Evolutionary conservation across 805 yeast species (phyloP).

Genomic region (Ogataea nonfermentans): DNA sequence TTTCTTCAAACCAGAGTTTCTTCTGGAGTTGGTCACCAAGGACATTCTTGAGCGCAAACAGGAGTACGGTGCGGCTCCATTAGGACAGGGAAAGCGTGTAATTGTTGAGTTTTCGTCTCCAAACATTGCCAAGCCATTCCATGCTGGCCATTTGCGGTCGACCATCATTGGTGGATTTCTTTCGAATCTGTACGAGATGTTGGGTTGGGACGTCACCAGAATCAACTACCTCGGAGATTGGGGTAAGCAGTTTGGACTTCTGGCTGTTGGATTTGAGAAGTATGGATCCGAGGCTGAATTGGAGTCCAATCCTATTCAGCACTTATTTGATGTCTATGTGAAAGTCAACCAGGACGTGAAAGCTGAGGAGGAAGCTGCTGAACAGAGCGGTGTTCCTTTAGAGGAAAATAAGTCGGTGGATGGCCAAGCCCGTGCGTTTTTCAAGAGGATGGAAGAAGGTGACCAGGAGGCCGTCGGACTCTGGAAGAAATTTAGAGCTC

Average conservation of each 20-base stretch:
- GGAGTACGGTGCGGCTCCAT: slow-evolving; percentile 70
- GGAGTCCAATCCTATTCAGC: slow-evolving; percentile 81
- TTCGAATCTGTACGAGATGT: slow-evolving; percentile 81
- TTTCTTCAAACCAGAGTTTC: slow-evolving; percentile 65
- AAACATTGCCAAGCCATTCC: slow-evolving; percentile 98
- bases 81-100: slow-evolving; percentile 69
- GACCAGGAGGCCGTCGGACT: slow-evolving; percentile 72
- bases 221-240: slow-evolving; percentile 97
- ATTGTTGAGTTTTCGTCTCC: slow-evolving; percentile 95
- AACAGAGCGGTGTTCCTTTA: slow-evolving; percentile 47
- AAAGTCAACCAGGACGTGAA: slow-evolving; percentile 74
- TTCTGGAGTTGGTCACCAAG: slow-evolving; percentile 66
- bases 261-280: slow-evolving; percentile 87
- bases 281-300: slow-evolving; percentile 80
- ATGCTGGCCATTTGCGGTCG: slow-evolving; percentile 97
- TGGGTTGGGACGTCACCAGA: slow-evolving; percentile 91
- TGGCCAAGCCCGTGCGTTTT: slow-evolving; percentile 81
- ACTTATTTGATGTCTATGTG: slow-evolving; percentile 92
- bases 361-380: slow-evolving; percentile 56
- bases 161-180: slow-evolving; percentile 97
- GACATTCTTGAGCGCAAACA: slow-evolving; percentile 61
- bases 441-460: slow-evolving; percentile 91
- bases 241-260: slow-evolving; percentile 98
- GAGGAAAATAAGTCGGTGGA: slow-evolving; percentile 56
- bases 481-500: slow-evolving; percentile 89